phyloP scores from a whole-genome alignment of 495 filamentous ascomycete genomes.

The Penicillium cinerascens region DNA sequence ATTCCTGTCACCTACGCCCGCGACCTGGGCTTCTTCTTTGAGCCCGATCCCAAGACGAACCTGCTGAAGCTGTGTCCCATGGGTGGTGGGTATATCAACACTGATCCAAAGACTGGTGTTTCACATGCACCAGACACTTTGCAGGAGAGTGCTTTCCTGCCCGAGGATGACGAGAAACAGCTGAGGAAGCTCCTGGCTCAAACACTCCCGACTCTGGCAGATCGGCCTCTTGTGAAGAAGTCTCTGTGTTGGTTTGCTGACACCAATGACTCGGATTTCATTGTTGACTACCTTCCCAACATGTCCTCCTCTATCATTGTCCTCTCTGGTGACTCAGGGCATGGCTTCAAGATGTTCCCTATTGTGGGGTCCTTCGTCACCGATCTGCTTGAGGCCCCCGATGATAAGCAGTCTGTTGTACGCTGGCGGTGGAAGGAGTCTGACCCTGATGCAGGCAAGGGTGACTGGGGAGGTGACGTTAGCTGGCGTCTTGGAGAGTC shows the following conservation, averaged over 20 bases:
- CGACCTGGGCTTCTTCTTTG: slow-evolving; percentile 59
- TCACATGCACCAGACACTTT: slow-evolving; percentile 32
- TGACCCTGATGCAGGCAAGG: slow-evolving; percentile 7
- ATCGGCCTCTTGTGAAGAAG: slow-evolving; percentile 46
- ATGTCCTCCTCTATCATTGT: slow-evolving; percentile 41
- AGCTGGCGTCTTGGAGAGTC: slow-evolving; percentile 39
- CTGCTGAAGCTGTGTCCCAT: slow-evolving; percentile 54
- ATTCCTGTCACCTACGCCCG: slow-evolving; percentile 54
- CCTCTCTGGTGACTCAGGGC: slow-evolving; percentile 49
- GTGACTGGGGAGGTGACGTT: slow-evolving; percentile 38
- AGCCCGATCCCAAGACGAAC: slow-evolving; percentile 52
- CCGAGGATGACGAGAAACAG: slow-evolving; percentile 44
- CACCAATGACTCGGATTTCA: slow-evolving; percentile 51
- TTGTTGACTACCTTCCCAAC: slow-evolving; percentile 52
- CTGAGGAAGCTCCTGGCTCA: slow-evolving; percentile 45
- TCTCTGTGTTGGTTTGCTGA: slow-evolving; percentile 58
- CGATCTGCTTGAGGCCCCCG: slow-evolving; percentile 30
- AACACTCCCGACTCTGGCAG: slow-evolving; percentile 46
- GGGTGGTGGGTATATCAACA: slow-evolving; percentile 53
- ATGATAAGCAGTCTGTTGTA: slow-evolving; percentile 25
- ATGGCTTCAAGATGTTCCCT: slow-evolving; percentile 58
- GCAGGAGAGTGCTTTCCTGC: slow-evolving; percentile 40
- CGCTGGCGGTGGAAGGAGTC: slow-evolving; percentile 47
- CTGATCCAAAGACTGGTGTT: slow-evolving; percentile 28
- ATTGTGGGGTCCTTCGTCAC: slow-evolving; percentile 48